phyloP scores from a whole-genome alignment of 768 basidiomycete genomes.

The Favolaschia claudopus region DNA sequence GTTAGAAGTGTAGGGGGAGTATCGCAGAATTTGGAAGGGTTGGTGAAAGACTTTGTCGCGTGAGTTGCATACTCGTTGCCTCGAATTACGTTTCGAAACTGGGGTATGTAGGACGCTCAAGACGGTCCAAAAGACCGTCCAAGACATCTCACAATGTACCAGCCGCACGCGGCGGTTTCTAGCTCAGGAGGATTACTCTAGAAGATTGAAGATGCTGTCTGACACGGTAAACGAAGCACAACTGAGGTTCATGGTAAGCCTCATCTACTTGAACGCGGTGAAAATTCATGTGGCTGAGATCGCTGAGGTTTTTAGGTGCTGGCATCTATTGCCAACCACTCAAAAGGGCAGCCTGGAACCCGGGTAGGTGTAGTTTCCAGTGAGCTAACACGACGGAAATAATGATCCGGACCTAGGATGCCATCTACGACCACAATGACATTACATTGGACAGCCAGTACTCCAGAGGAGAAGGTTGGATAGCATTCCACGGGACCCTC shows the following conservation, averaged over 20 bases:
- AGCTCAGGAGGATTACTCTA: neutral
- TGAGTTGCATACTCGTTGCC: neutral
- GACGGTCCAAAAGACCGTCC: neutral
- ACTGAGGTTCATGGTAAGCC: neutral
- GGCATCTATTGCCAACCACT: neutral
- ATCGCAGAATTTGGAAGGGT: neutral
- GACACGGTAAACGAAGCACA: neutral
- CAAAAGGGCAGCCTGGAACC: too few species aligned
- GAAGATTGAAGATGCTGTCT: neutral
- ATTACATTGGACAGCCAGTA: neutral
- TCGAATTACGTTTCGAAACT: neutral
- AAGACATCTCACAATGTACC: neutral
- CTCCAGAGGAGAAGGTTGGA: slow-evolving; percentile 4
- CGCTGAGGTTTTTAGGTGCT: neutral
- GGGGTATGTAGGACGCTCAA: slow-evolving; percentile 4
- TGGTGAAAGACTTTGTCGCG: slow-evolving; percentile 5
- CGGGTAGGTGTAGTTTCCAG: too few species aligned
- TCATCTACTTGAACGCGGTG: neutral
- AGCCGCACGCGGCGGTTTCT: neutral
- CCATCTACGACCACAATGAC: neutral
- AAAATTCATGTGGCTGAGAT: neutral
- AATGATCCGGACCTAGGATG: too few species aligned
- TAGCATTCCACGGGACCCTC: slow-evolving; percentile 5
- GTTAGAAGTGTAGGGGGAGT: neutral
- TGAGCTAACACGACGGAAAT: neutral